Conservation (phyloP, 2,329 filamentous ascomycete species). For the Paraphaeosphaeria minitans region DNA sequence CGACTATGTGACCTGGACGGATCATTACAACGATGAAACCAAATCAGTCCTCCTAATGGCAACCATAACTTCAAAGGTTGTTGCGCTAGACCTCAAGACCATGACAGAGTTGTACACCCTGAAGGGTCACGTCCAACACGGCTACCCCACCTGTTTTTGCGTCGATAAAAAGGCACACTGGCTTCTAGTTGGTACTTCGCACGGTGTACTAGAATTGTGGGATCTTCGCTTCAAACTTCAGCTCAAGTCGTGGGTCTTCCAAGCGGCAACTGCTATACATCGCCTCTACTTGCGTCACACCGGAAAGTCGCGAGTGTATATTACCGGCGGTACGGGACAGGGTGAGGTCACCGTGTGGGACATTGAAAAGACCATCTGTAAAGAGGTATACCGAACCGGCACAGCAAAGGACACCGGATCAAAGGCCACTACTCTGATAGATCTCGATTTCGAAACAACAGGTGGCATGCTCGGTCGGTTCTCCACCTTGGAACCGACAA, state of each 20-base stretch:
- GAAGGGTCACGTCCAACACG: constrained; percentile 88
- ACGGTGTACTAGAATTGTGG: constrained; percentile 93
- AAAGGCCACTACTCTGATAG: constrained; percentile 73
- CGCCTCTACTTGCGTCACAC: constrained; percentile 71
- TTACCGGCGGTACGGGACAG: constrained; percentile 83
- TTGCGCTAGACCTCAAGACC: constrained; percentile 83
- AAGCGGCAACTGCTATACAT: constrained; percentile 79
- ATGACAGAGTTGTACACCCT: constrained; percentile 83
- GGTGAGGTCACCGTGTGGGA: constrained; percentile 97
- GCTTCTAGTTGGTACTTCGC: constrained; percentile 88
- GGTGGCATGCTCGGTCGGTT: constrained; percentile 88
- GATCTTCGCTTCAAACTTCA: constrained; percentile 92
- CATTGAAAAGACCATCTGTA: constrained; percentile 84
- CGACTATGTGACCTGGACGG: constrained; percentile 86
- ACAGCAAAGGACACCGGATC: constrained; percentile 35
- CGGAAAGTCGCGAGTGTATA: constrained; percentile 82
- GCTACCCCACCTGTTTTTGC: constrained; percentile 88
- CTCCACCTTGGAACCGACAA: constrained; percentile 64
- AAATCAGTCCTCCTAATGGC: constrained; percentile 84
- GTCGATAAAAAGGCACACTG: constrained; percentile 86
- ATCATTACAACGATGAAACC: constrained; percentile 84
- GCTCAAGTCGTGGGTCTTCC: constrained; percentile 85
- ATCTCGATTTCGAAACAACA: constrained; percentile 84
- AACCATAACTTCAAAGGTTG: constrained; percentile 81
- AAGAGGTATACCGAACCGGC: constrained; percentile 80